These are phyloP conservation scores for Calonectria pauciramosa DNA, from an alignment of 2,329 filamentous ascomycete genomes.

Conservation along the genomic window DNA sequence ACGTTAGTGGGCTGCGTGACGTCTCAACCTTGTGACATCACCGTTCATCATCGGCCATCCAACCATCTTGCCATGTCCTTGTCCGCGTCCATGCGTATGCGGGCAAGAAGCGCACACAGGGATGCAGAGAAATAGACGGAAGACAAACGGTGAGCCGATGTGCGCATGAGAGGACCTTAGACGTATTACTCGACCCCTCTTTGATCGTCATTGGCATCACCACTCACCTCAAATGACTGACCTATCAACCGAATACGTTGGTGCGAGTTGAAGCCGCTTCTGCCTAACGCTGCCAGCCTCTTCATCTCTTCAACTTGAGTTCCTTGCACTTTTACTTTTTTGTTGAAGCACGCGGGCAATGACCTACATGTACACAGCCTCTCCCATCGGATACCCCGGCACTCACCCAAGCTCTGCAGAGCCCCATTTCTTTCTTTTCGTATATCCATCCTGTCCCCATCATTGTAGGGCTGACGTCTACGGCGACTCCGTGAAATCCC, in stretches of 20 bases:
- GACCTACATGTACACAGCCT: slow-evolving; percentile 15
- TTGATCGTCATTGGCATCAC: neutral
- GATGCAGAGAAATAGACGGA: neutral
- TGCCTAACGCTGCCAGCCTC: neutral
- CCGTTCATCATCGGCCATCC: neutral
- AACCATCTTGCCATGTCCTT: slow-evolving; percentile 2
- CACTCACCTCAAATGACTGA: neutral
- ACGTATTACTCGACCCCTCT: neutral
- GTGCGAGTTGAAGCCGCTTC: neutral
- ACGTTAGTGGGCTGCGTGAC: neutral
- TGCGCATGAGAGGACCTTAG: neutral
- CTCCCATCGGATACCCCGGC: slow-evolving; percentile 20
- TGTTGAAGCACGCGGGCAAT: neutral
- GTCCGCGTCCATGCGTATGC: neutral
- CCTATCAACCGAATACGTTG: neutral
- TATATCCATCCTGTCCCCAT: neutral
- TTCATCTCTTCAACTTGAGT: neutral
- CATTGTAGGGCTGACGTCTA: slow-evolving; percentile 26
- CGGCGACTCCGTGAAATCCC: slow-evolving; percentile 25
- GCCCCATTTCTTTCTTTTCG: slow-evolving; percentile 19
- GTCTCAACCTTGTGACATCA: slow-evolving; percentile 19
- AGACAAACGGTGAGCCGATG: neutral
- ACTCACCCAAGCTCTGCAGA: slow-evolving; percentile 9
- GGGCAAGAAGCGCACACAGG: neutral
- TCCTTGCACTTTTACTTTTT: neutral